Percentiles rank a stretch among this genome's conserved stretches.
Conservation (phyloP, 2,329 filamentous ascomycete genomes). For the Raffaelea albimanens region DNA sequence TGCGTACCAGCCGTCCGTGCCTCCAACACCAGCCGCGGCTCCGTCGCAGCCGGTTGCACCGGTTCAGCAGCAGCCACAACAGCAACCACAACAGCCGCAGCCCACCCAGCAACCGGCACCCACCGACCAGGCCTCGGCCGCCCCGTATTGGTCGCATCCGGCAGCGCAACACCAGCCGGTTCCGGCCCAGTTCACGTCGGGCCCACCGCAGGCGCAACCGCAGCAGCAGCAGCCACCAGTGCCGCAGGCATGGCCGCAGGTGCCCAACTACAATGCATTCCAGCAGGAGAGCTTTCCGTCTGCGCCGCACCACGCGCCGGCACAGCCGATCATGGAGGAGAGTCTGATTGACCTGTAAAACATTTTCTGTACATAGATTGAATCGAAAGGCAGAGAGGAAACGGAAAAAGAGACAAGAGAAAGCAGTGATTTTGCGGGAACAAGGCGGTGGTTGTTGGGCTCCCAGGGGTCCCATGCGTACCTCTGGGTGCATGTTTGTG, state of each 20-base stretch:
- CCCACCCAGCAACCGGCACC: conserved; percentile 21
- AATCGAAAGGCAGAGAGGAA: neutral
- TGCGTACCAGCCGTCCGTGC: conserved; percentile 33
- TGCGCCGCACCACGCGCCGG: conserved; percentile 53
- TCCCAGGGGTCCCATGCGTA: no score
- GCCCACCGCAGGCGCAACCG: conserved; percentile 25
- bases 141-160: conserved; percentile 38
- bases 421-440: no score
- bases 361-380: neutral
- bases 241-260: conserved; percentile 26
- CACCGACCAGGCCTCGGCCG: conserved; percentile 18
- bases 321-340: conserved; percentile 57
- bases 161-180: conserved; percentile 29
- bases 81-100: neutral
- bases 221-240: conserved; percentile 3
- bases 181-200: conserved; percentile 16
- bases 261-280: conserved; percentile 36
- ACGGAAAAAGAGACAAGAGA: neutral
- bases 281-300: conserved; percentile 55
- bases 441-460: no score
- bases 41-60: conserved; percentile 24
- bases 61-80: conserved; percentile 7
- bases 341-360: conserved; percentile 62
- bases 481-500: no score
- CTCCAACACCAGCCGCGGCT: conserved; percentile 28